These are phyloP conservation scores for Acacia confusa DNA, from an alignment of 306 rosid species.

Conservation along the genomic window DNA sequence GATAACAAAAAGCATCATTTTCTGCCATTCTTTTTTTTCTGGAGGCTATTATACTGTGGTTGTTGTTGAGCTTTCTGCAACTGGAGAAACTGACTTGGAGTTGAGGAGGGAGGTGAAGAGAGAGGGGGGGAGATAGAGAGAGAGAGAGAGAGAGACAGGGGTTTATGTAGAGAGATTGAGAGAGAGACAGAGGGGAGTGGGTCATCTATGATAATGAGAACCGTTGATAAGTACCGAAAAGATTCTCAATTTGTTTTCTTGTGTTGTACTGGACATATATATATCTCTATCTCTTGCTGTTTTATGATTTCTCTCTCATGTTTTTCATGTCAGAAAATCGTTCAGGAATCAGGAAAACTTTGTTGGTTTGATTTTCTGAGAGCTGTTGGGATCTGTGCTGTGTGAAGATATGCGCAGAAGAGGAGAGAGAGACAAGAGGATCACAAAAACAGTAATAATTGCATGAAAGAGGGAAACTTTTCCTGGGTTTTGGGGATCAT, in stretches of 20 bases:
- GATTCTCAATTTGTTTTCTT: conserved; percentile 58
- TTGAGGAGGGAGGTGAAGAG: not conserved
- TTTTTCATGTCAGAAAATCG: conserved; percentile 74
- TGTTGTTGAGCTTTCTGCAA: not conserved
- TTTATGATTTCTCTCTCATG: conserved; percentile 17
- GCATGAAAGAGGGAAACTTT: conserved; percentile 48
- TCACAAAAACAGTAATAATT: conserved; percentile 38
- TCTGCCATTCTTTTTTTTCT: conserved; percentile 38
- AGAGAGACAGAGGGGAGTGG: conserved; percentile 34
- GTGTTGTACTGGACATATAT: conserved; percentile 29
- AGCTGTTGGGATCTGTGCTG: conserved; percentile 84
- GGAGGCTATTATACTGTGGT: conserved; percentile 6
- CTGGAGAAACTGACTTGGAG: conserved; percentile 24
- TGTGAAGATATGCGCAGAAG: conserved; percentile 40
- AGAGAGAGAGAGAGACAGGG: not conserved
- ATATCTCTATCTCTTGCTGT: conserved; percentile 25
- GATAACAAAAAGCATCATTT: conserved; percentile 55
- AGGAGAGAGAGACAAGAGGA: not conserved
- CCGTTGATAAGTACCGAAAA: conserved; percentile 60
- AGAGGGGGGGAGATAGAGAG: no score
- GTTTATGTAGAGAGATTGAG: conserved; percentile 28
- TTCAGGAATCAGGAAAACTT: conserved; percentile 75
- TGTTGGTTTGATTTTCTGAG: conserved; percentile 62
- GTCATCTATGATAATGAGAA: conserved; percentile 39
- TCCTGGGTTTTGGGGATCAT: conserved; percentile 45